phyloP scores from a whole-genome alignment of 2,329 filamentous ascomycete genomes.

The Dactylellina sp. region DNA sequence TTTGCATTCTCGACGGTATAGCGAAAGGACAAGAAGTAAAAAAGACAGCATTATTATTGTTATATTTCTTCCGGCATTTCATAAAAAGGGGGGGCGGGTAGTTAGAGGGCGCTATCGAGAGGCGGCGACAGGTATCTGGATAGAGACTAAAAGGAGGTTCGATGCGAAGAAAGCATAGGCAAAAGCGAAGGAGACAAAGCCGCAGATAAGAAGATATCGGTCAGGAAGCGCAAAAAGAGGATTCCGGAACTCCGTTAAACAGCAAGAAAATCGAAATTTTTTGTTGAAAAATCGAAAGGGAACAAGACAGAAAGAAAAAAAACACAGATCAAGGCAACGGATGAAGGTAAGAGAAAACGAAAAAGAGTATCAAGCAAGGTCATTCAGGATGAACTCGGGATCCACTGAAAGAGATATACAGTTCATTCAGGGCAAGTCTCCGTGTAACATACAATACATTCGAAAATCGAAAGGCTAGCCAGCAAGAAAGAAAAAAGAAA shows the following conservation, averaged over 20 bases:
- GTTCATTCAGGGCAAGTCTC: slow-evolving; percentile 55
- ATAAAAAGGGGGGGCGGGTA: not conserved
- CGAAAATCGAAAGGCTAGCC: slow-evolving; percentile 38
- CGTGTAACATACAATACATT: slow-evolving; percentile 56
- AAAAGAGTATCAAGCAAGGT: slow-evolving; percentile 58
- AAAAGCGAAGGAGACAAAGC: slow-evolving; percentile 34
- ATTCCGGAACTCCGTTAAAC: slow-evolving; percentile 50
- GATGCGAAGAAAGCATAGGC: slow-evolving; percentile 36
- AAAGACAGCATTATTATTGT: slow-evolving; percentile 31
- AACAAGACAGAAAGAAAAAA: slow-evolving; percentile 17
- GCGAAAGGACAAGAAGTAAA: slow-evolving; percentile 43
- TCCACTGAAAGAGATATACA: slow-evolving; percentile 39
- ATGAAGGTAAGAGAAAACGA: slow-evolving; percentile 47
- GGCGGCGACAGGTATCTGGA: slow-evolving; percentile 1
- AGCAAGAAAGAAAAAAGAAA: slow-evolving; percentile 28
- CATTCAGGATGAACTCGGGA: slow-evolving; percentile 44
- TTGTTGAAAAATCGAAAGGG: slow-evolving; percentile 28
- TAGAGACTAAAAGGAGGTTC: slow-evolving; percentile 1
- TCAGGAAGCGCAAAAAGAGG: slow-evolving; percentile 49
- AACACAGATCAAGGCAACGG: slow-evolving; percentile 9
- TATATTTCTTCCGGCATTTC: slow-evolving; percentile 16
- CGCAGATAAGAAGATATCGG: slow-evolving; percentile 52
- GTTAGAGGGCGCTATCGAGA: not conserved
- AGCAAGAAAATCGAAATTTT: slow-evolving; percentile 41
- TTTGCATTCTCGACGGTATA: slow-evolving; percentile 16